Conservation (phyloP, 306 rosid species). For the Lathyrus oleraceus region DNA sequence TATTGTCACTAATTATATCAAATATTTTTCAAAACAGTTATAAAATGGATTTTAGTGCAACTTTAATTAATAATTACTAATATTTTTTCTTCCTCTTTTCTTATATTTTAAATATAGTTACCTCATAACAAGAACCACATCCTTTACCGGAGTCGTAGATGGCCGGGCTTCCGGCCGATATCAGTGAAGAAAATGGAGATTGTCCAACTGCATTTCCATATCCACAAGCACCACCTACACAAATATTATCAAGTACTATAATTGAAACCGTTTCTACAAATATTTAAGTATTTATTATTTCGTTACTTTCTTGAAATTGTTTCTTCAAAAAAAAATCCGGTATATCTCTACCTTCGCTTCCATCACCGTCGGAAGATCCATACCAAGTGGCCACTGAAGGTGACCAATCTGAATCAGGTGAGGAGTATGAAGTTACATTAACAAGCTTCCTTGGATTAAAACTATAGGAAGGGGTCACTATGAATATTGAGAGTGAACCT, state of each 20-base stretch:
- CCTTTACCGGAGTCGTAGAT: constrained; percentile 63
- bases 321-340: background rate
- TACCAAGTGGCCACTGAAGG: constrained; percentile 65
- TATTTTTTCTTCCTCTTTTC: background rate
- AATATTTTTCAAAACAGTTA: no score
- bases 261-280: background rate
- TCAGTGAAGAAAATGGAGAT: constrained; percentile 57
- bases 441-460: constrained; percentile 46
- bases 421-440: constrained; percentile 37
- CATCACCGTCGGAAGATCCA: constrained; percentile 59
- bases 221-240: constrained; percentile 83
- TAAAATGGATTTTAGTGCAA: no score
- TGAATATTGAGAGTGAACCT: constrained; percentile 30
- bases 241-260: background rate
- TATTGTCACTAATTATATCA: background rate
- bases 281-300: background rate
- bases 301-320: background rate
- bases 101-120: background rate
- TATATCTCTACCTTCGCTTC: constrained; percentile 54
- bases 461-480: constrained; percentile 43
- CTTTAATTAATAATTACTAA: no score
- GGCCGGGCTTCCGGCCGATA: constrained; percentile 70
- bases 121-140: constrained; percentile 89
- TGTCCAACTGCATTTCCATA: constrained; percentile 55
- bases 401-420: constrained; percentile 47